A percentile compares a stretch with the other conserved stretches of the same genome.
Evolutionary conservation across 441 rosid species (phyloP).

Genomic region (Arabidopsis hybrid): DNA sequence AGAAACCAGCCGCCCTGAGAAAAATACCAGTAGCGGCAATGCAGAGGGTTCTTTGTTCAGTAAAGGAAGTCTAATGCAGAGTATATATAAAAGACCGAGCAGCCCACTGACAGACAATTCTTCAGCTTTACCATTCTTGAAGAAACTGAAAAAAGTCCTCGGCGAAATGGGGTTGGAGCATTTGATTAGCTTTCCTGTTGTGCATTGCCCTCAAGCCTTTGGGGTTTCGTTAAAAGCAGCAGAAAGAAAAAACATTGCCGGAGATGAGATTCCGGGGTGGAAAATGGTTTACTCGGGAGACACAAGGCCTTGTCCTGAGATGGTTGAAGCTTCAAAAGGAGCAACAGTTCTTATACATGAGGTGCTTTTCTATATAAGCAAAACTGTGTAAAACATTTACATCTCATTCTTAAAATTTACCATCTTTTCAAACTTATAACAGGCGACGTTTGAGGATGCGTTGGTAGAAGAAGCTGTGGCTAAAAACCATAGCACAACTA

Average conservation of each 20-base stretch:
- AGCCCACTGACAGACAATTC: constrained; percentile 53
- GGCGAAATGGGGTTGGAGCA: constrained; percentile 71
- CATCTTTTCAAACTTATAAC: background rate
- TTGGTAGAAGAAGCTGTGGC: constrained; percentile 91
- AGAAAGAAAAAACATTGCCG: constrained; percentile 62
- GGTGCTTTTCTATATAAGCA: constrained; percentile 45
- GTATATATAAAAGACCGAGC: constrained; percentile 65
- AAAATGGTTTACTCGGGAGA: constrained; percentile 95
- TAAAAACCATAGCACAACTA: constrained; percentile 94
- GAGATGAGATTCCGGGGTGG: constrained; percentile 92
- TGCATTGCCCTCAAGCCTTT: constrained; percentile 94
- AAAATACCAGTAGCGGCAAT: constrained; percentile 6
- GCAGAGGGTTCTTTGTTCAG: constrained; percentile 58
- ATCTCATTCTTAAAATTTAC: background rate
- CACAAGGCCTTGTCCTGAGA: constrained; percentile 90
- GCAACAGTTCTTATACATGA: constrained; percentile 95
- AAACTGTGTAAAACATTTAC: background rate
- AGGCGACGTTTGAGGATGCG: constrained; percentile 97
- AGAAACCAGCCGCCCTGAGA: constrained; percentile 45
- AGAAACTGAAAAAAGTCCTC: constrained; percentile 65
- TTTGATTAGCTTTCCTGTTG: constrained; percentile 90
- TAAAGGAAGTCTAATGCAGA: constrained; percentile 76
- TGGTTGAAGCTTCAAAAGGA: constrained; percentile 77
- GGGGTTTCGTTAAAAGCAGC: constrained; percentile 81
- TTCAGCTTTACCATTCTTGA: constrained; percentile 56